Evolutionary conservation across 768 basidiomycete genomes (phyloP), one percentile per base, ranked within the genome.

Genomic region (Tulasnella sp.): DNA sequence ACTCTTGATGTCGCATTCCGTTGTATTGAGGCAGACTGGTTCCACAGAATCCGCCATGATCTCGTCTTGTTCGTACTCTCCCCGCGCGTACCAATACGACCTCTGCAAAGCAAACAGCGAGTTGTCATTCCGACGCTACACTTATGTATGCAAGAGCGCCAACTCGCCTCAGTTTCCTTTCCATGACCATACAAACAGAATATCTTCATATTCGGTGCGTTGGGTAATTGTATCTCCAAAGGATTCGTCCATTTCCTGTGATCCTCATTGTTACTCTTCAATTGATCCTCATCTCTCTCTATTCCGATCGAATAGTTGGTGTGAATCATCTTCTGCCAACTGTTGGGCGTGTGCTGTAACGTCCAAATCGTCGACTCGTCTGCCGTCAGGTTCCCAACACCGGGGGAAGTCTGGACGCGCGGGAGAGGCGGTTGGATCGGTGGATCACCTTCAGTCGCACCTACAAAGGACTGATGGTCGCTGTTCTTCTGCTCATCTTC

Each of bases 171-270:
- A 0, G 93, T 99, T 66, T 93, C 88, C 68, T 97, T 97, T 19
- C 95, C 95, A 65, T 90, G 85, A 0, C 95, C 95, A 73, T 98
- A 97, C 2, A 93, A 80, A 64, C 94, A 97, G 70, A 84, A 88
- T 27, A 95, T 84, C 68, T 85, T 89, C 84, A 96, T 86, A 3
- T 85, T 86, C 1, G 95, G 93, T 0, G 96, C 96, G 49, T 82
- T 72, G 1, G 95, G 95, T 17, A 59, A 85, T 86, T 83, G 79
- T 19, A 84, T 76, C 71, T 93, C 89, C 21, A 92, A 74, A 10
- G 93, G 92, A 70, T 98, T 98, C 9, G 85, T 78, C 95, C 95
- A 99, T 73, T 93, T 95, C 13, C 73, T 80, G 67, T 79, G 82
- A 69, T 93, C 88, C 23, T 75, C 64, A 65, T 85, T 77, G 70